These are phyloP conservation scores for Ceratonia siliqua DNA, from an alignment of 306 rosid species.

Conservation along the genomic window DNA sequence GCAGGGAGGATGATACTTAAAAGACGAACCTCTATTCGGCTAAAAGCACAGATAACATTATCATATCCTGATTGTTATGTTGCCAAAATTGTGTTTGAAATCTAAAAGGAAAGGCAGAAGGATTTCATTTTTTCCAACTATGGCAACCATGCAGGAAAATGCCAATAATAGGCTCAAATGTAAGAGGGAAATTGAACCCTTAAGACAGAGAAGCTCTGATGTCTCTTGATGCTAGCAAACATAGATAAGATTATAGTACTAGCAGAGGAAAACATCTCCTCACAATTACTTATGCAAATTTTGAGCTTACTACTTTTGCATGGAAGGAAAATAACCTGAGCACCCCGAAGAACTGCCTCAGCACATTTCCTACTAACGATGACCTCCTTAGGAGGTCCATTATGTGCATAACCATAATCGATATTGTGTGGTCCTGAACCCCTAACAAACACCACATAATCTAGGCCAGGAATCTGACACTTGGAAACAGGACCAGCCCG, in stretches of 20 bases:
- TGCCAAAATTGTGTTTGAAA: neutral
- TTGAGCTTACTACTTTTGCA: neutral
- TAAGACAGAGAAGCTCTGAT: neutral
- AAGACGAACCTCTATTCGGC: neutral
- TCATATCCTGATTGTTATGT: neutral
- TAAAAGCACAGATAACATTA: neutral
- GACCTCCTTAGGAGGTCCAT: constrained; percentile 73
- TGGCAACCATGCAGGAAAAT: neutral
- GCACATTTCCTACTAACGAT: constrained; percentile 94
- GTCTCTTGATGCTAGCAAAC: neutral
- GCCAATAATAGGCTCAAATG: neutral
- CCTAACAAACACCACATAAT: constrained; percentile 74
- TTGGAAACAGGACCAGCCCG: constrained; percentile 47
- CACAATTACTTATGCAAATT: neutral
- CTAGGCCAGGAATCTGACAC: constrained; percentile 71
- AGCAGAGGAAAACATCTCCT: neutral
- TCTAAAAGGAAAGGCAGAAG: neutral
- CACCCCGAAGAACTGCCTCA: constrained; percentile 96
- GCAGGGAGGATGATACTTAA: neutral
- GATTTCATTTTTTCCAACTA: neutral
- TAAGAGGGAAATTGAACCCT: too few relatives aligned
- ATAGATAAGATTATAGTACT: neutral
- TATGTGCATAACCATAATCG: constrained; percentile 58
- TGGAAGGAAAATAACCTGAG: constrained; percentile 63
- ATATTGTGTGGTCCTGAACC: constrained; percentile 85